phyloP scores from a whole-genome alignment of 768 basidiomycete species.

The Baorangia bicolor region DNA sequence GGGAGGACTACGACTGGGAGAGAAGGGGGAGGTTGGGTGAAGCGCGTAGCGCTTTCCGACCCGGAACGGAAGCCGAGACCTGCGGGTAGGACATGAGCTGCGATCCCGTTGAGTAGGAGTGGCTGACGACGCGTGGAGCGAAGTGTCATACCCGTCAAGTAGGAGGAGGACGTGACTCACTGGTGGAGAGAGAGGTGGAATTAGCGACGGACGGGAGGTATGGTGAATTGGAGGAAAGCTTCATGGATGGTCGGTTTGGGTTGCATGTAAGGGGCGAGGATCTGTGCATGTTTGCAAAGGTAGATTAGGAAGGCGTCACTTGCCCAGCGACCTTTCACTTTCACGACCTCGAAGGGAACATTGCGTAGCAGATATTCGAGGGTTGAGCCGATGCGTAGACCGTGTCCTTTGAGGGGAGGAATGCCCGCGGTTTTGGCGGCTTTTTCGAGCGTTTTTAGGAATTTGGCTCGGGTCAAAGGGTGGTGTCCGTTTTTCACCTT shows the following conservation, averaged over 20 bases:
- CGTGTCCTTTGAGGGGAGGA: conserved; percentile 22
- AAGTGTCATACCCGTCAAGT: not conserved
- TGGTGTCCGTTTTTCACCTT: not conserved
- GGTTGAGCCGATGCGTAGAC: conserved; percentile 31
- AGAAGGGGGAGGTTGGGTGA: no score
- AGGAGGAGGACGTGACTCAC: not conserved
- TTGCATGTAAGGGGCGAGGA: conserved; percentile 35
- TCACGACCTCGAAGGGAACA: conserved; percentile 37
- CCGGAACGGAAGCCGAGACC: no score
- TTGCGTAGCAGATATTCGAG: conserved; percentile 39
- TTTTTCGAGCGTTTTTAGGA: conserved; percentile 18
- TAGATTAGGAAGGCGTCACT: conserved; percentile 35
- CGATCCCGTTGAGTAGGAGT: no score
- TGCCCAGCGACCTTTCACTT: conserved; percentile 37
- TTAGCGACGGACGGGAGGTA: conserved; percentile 5
- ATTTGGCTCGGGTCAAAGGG: conserved; percentile 29
- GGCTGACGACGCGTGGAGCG: not conserved
- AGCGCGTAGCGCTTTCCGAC: no score
- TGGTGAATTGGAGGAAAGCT: conserved; percentile 7
- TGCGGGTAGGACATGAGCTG: no score
- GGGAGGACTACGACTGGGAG: no score
- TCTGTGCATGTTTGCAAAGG: conserved; percentile 26
- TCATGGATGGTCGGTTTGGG: conserved; percentile 11
- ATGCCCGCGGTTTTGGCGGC: conserved; percentile 9
- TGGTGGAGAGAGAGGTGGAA: no score